Percentiles rank a stretch among this genome's conserved stretches.
phyloP scores from a whole-genome alignment of 164 flowering plant species.

The Vitis rotundifolia region DNA sequence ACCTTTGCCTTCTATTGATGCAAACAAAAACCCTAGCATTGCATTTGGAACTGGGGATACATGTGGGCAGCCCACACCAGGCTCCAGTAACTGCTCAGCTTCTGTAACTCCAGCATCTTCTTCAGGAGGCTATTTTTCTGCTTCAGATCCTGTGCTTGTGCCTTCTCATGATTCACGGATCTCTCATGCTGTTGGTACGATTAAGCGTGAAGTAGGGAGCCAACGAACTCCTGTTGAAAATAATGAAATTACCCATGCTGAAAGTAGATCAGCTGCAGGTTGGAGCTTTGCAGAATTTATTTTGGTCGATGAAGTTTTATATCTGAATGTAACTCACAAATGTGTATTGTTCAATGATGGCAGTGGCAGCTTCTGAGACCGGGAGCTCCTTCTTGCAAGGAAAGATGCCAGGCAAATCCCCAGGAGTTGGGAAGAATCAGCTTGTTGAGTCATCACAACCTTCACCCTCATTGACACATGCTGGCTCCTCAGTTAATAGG shows the following conservation, averaged over 20 bases:
- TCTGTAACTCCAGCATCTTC: slow-evolving; percentile 36
- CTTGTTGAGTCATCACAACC: slow-evolving; percentile 38
- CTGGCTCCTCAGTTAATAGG: slow-evolving; percentile 43
- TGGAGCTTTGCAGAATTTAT: slow-evolving; percentile 17
- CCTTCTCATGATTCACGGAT: slow-evolving; percentile 56
- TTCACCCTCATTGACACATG: slow-evolving; percentile 31
- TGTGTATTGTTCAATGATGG: slow-evolving; percentile 19
- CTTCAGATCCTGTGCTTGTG: slow-evolving; percentile 65
- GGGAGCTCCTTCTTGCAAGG: slow-evolving; percentile 35
- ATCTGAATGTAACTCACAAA: slow-evolving; percentile 11
- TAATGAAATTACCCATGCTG: slow-evolving; percentile 23
- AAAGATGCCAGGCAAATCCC: slow-evolving; percentile 39
- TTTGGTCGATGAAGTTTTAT: slow-evolving; percentile 8
- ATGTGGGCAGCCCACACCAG: slow-evolving; percentile 23
- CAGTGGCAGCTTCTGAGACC: slow-evolving; percentile 32
- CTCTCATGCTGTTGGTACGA: slow-evolving; percentile 52
- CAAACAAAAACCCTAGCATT: slow-evolving; percentile 9
- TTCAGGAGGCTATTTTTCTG: slow-evolving; percentile 56
- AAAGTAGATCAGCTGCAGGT: slow-evolving; percentile 42
- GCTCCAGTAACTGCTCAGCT: slow-evolving; percentile 18
- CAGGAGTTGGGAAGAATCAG: slow-evolving; percentile 46
- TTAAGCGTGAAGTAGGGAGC: slow-evolving; percentile 60
- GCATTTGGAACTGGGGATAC: slow-evolving; percentile 24
- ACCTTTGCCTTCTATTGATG: slow-evolving; percentile 12
- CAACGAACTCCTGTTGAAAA: slow-evolving; percentile 35